Evolutionary conservation across 805 yeast species (phyloP).

Genomic region (Schwanniomyces pseudopolymorphus): DNA sequence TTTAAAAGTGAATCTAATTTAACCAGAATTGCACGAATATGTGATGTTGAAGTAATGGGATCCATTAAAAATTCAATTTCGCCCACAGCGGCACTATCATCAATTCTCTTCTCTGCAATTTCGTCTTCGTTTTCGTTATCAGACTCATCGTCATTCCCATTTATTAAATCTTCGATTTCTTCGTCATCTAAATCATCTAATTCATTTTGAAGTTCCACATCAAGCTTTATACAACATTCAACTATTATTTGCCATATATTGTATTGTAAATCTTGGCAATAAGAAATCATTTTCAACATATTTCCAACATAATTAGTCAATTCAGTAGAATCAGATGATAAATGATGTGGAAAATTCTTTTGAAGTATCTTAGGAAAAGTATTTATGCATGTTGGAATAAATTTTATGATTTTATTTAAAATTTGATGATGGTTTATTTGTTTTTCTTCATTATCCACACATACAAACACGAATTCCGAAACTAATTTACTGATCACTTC

Average conservation of each 20-base stretch:
- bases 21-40: constrained; percentile 52
- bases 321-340: constrained; percentile 51
- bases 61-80: constrained; percentile 48
- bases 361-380: constrained; percentile 59
- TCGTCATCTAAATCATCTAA: constrained; percentile 79
- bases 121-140: constrained; percentile 27
- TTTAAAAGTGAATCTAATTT: constrained; percentile 74
- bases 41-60: constrained; percentile 40
- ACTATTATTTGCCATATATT: constrained; percentile 78
- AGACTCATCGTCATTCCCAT: constrained; percentile 47
- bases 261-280: constrained; percentile 74
- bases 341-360: constrained; percentile 74
- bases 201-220: constrained; percentile 88
- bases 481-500: constrained; percentile 76
- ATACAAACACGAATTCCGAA: constrained; percentile 47
- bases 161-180: constrained; percentile 51
- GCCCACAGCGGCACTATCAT: constrained; percentile 25
- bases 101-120: constrained; percentile 19
- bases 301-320: constrained; percentile 67
- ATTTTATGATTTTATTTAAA: constrained; percentile 59
- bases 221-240: constrained; percentile 80
- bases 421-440: constrained; percentile 55
- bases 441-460: constrained; percentile 11
- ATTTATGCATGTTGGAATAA: constrained; percentile 80
- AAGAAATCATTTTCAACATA: constrained; percentile 55